These are phyloP conservation scores for Aaosphaeria pasadenensis DNA, from an alignment of 2,329 filamentous ascomycete genomes.

Conservation along the genomic window DNA sequence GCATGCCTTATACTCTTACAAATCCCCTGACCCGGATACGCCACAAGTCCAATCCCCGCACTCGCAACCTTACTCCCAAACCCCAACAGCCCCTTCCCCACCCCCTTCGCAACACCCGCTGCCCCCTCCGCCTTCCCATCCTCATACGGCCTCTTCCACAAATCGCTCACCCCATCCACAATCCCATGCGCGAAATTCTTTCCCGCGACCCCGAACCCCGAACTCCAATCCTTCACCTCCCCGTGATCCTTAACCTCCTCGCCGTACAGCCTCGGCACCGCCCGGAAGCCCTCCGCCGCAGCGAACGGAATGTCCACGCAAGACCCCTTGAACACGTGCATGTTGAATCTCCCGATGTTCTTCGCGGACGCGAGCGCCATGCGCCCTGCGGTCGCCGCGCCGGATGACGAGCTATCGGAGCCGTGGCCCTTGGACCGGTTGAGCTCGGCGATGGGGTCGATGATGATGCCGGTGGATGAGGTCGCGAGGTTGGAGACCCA, in stretches of 20 bases:
- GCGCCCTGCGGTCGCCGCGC: conserved; percentile 24
- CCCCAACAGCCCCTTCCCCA: conserved; percentile 23
- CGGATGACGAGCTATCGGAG: neutral
- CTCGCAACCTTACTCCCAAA: conserved; percentile 4
- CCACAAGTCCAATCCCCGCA: conserved; percentile 7
- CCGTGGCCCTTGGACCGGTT: neutral
- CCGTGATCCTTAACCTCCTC: conserved; percentile 17
- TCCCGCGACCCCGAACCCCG: conserved; percentile 14
- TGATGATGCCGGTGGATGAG: conserved; percentile 46
- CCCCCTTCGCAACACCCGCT: conserved; percentile 18
- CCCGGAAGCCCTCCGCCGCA: conserved; percentile 15
- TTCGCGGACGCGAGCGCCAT: conserved; percentile 13
- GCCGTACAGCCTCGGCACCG: conserved; percentile 18
- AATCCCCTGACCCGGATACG: conserved; percentile 14
- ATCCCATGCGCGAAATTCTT: conserved; percentile 20
- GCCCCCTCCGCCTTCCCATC: conserved; percentile 18
- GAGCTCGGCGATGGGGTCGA: neutral
- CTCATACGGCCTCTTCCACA: conserved; percentile 16
- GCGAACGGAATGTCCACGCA: conserved; percentile 31
- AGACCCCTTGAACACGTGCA: conserved; percentile 24
- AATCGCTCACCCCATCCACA: conserved; percentile 20
- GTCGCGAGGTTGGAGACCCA: conserved; percentile 55
- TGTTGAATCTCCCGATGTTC: conserved; percentile 17
- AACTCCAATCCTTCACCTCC: neutral
- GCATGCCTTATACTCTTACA: conserved; percentile 10